Evolutionary conservation across 2,329 filamentous ascomycete genomes (phyloP).

Genomic region (Alternaria sp.): DNA sequence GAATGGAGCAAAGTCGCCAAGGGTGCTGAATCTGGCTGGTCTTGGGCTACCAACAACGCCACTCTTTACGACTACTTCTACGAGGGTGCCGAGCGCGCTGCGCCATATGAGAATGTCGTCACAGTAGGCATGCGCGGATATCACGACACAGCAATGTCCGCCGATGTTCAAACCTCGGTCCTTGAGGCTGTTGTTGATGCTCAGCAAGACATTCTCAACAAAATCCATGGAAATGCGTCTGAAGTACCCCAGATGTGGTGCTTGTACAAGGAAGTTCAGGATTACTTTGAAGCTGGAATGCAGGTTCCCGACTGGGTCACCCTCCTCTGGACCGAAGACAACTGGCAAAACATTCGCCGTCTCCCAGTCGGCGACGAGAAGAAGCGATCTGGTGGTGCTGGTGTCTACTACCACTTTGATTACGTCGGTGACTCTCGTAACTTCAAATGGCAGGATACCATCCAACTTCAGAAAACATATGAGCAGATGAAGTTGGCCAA

Average conservation of each 20-base stretch:
- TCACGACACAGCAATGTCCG: constrained; percentile 70
- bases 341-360: constrained; percentile 71
- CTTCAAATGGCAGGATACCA: constrained; percentile 70
- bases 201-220: constrained; percentile 67
- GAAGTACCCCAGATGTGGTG: constrained; percentile 75
- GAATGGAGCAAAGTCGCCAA: constrained; percentile 60
- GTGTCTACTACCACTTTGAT: constrained; percentile 73
- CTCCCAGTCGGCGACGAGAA: constrained; percentile 69
- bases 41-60: constrained; percentile 74
- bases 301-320: constrained; percentile 71
- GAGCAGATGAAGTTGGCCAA: constrained; percentile 72
- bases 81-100: constrained; percentile 71
- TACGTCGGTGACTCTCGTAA: constrained; percentile 69
- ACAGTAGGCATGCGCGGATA: constrained; percentile 75
- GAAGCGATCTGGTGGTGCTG: constrained; percentile 67
- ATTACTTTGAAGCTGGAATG: constrained; percentile 72
- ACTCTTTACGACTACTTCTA: constrained; percentile 74
- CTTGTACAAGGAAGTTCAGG: constrained; percentile 77
- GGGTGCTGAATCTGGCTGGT: constrained; percentile 65
- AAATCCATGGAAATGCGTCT: constrained; percentile 63
- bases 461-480: constrained; percentile 70
- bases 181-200: constrained; percentile 68
- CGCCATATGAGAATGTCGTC: constrained; percentile 72
- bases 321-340: constrained; percentile 75
- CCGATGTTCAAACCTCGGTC: constrained; percentile 65